Percentiles rank a stretch among this genome's conserved stretches.
Conservation (phyloP, 208 protist species). For the Crithidia fasciculata region DNA sequence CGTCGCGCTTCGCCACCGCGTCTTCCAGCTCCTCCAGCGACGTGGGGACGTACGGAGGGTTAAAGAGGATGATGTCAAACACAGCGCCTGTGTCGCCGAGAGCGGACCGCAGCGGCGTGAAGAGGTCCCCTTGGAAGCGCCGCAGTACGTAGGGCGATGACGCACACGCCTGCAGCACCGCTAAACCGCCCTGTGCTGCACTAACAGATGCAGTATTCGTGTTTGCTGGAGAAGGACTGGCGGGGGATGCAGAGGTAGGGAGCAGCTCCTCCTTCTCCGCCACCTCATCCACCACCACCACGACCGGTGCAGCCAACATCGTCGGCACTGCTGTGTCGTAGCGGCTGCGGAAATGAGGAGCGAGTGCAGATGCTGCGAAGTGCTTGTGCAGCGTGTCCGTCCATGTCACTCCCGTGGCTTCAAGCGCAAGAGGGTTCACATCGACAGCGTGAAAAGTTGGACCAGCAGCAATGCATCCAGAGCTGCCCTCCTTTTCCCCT, state of each 20-base stretch:
- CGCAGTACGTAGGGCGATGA: constrained; percentile 23
- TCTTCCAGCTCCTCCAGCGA: constrained; percentile 73
- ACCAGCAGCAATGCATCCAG: background rate
- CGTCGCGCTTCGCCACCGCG: constrained; percentile 53
- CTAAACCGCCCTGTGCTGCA: background rate
- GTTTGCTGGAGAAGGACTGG: background rate
- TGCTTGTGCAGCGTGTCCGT: constrained; percentile 46
- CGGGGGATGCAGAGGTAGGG: background rate
- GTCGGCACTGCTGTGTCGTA: constrained; percentile 4
- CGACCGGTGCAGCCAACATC: constrained; percentile 14
- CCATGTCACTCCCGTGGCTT: constrained; percentile 82
- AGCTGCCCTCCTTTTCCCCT: background rate
- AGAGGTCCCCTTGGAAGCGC: constrained; percentile 36
- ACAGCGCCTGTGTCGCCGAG: background rate
- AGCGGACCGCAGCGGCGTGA: constrained; percentile 3
- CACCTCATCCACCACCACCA: background rate
- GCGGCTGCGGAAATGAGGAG: background rate
- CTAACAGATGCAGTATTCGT: background rate
- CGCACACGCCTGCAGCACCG: background rate
- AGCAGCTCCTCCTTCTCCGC: background rate
- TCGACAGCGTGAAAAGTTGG: constrained; percentile 68
- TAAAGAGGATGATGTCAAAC: constrained; percentile 88
- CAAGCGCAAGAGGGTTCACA: constrained; percentile 83
- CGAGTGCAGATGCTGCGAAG: constrained; percentile 17
- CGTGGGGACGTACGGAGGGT: constrained; percentile 91